A percentile compares a stretch with the other conserved stretches of the same genome.
phyloP scores from a whole-genome alignment of 345 rosid genomes.

The Euphorbia lathyris region DNA sequence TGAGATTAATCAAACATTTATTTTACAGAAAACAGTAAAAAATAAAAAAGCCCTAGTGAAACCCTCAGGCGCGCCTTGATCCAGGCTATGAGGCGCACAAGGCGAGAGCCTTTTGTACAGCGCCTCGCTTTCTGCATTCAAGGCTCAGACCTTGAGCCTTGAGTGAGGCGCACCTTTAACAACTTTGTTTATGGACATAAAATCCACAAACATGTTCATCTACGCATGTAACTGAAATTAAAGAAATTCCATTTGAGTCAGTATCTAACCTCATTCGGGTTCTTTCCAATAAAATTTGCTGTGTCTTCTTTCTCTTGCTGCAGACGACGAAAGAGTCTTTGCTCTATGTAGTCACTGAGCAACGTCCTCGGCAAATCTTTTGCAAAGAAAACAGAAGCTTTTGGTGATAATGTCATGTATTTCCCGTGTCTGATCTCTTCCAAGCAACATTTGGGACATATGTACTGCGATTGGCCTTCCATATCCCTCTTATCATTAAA shows the following conservation, averaged over 20 bases:
- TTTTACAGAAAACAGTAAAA: no score
- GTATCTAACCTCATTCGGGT: conserved; percentile 45
- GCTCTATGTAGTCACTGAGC: conserved; percentile 52
- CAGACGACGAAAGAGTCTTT: conserved; percentile 42
- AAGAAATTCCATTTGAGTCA: background rate
- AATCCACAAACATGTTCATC: background rate
- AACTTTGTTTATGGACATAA: background rate
- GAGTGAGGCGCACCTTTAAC: no score
- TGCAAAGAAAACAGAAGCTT: conserved; percentile 34
- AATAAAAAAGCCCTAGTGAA: no score
- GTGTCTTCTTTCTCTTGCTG: conserved; percentile 43
- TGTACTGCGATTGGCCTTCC: conserved; percentile 36
- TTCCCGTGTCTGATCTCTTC: conserved; percentile 34
- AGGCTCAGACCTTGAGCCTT: no score
- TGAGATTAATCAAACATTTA: no score
- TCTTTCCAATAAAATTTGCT: conserved; percentile 40
- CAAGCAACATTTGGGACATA: conserved; percentile 53
- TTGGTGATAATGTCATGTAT: conserved; percentile 6
- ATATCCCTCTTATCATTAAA: conserved; percentile 40
- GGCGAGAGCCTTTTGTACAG: no score
- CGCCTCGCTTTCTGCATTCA: no score
- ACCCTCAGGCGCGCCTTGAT: no score
- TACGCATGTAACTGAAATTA: background rate
- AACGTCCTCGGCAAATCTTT: conserved; percentile 52
- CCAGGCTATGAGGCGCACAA: no score